Percentiles rank a stretch among this genome's conserved stretches.
phyloP scores from a whole-genome alignment of 345 rosid species.

The Pelargonium nanum region DNA sequence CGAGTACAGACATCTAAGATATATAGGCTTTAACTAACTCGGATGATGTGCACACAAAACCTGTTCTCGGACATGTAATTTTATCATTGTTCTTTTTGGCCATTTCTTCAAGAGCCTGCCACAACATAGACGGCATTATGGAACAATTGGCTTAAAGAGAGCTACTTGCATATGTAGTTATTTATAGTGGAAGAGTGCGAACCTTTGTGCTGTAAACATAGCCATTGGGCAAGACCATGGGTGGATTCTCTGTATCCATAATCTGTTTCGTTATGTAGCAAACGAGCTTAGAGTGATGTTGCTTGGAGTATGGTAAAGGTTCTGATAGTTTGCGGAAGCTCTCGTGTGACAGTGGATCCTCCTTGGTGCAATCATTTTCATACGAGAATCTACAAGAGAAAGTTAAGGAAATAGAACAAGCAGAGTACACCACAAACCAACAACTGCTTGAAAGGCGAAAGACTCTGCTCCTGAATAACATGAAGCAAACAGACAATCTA shows the following conservation, averaged over 20 bases:
- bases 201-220: conserved; percentile 94
- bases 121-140: not conserved
- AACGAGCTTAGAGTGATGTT: conserved; percentile 93
- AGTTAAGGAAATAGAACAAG: conserved; percentile 24
- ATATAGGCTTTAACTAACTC: conserved; percentile 85
- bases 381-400: conserved; percentile 48
- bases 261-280: conserved; percentile 89
- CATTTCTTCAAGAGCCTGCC: conserved; percentile 93
- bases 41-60: conserved; percentile 44
- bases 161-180: not conserved
- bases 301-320: conserved; percentile 88
- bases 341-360: conserved; percentile 92
- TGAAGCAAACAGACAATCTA: too few species aligned
- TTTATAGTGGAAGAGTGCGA: conserved; percentile 1
- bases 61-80: conserved; percentile 83
- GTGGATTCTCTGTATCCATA: conserved; percentile 99
- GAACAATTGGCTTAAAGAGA: not conserved
- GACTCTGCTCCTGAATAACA: not conserved
- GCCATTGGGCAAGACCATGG: conserved; percentile 93
- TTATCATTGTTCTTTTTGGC: conserved; percentile 61
- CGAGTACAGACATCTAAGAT: conserved; percentile 27
- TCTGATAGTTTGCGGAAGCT: conserved; percentile 73
- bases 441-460: not conserved
- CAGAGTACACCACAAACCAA: not conserved
- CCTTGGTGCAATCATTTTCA: conserved; percentile 83